These are phyloP conservation scores for Curvularia spicifera DNA, from an alignment of 2,329 filamentous ascomycete genomes.

Conservation along the genomic window DNA sequence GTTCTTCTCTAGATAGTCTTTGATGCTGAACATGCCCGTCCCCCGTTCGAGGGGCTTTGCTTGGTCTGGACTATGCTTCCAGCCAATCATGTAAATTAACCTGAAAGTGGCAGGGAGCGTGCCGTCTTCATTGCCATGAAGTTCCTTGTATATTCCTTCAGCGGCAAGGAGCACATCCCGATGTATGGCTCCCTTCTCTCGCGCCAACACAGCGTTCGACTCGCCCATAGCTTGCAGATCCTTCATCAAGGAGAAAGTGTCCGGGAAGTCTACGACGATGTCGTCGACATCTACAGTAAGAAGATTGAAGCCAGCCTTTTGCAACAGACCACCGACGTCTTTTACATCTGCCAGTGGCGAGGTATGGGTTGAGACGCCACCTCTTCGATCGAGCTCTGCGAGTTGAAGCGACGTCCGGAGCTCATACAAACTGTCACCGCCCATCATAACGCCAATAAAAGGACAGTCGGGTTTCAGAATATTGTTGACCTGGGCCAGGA, in stretches of 20 bases:
- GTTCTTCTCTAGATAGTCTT: conserved; percentile 72
- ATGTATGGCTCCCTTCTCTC: conserved; percentile 76
- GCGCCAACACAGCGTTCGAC: conserved; percentile 83
- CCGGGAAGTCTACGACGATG: conserved; percentile 92
- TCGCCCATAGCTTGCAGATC: conserved; percentile 98
- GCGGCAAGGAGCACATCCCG: conserved; percentile 86
- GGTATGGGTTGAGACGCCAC: conserved; percentile 90
- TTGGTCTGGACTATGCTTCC: conserved; percentile 85
- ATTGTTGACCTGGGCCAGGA: conserved; percentile 83
- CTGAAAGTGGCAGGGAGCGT: conserved; percentile 85
- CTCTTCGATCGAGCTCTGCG: conserved; percentile 85
- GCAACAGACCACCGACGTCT: conserved; percentile 86
- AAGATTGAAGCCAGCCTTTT: conserved; percentile 90
- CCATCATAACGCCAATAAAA: conserved; percentile 95
- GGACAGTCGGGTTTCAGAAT: conserved; percentile 88
- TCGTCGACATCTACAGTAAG: conserved; percentile 97
- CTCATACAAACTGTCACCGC: conserved; percentile 92
- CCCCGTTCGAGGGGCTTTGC: conserved; percentile 80
- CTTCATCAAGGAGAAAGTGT: conserved; percentile 87
- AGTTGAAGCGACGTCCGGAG: conserved; percentile 91
- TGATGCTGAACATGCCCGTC: conserved; percentile 85
- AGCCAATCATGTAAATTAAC: conserved; percentile 98
- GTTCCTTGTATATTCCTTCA: conserved; percentile 83
- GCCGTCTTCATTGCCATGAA: conserved; percentile 77
- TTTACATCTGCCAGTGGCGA: conserved; percentile 91